phyloP scores from a whole-genome alignment of 805 yeast genomes.

The Schizosaccharomyces osmophilus region DNA sequence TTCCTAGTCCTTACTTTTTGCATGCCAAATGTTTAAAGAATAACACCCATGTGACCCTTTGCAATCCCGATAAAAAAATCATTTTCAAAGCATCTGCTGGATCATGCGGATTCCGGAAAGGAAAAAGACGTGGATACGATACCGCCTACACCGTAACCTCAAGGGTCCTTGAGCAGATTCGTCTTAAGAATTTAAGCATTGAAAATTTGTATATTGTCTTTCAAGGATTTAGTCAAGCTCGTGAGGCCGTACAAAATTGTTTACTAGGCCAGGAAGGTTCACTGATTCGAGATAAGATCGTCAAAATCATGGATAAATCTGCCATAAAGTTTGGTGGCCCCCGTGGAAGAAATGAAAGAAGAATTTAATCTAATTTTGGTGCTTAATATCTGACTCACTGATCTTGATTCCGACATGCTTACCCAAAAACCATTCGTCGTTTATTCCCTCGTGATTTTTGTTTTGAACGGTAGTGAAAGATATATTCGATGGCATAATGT shows the following conservation, averaged over 20 bases:
- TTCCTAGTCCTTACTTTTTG: neutral
- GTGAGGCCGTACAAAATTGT: neutral
- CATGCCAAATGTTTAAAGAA: neutral
- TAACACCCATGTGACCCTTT: neutral
- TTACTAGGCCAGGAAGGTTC: neutral
- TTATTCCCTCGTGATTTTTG: too few species aligned
- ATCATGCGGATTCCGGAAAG: neutral
- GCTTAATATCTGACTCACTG: too few species aligned
- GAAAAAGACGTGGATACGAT: constrained; percentile 1
- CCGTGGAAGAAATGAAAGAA: neutral
- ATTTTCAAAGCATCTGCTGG: constrained; percentile 6
- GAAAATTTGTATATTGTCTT: neutral
- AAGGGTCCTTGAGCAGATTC: neutral
- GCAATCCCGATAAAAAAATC: neutral
- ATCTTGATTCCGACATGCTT: too few species aligned
- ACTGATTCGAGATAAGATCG: neutral
- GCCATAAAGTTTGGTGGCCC: constrained; percentile 1
- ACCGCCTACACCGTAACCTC: neutral
- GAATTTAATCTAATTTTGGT: neutral
- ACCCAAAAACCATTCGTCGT: too few species aligned
- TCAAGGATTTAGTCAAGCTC: neutral
- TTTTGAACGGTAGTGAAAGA: too few species aligned
- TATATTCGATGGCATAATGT: too few species aligned
- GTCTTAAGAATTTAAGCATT: neutral
- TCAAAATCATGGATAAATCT: neutral